These are phyloP conservation scores for Solanum clarkiae DNA, from an alignment of 257 asterid species.

Conservation along the genomic window DNA sequence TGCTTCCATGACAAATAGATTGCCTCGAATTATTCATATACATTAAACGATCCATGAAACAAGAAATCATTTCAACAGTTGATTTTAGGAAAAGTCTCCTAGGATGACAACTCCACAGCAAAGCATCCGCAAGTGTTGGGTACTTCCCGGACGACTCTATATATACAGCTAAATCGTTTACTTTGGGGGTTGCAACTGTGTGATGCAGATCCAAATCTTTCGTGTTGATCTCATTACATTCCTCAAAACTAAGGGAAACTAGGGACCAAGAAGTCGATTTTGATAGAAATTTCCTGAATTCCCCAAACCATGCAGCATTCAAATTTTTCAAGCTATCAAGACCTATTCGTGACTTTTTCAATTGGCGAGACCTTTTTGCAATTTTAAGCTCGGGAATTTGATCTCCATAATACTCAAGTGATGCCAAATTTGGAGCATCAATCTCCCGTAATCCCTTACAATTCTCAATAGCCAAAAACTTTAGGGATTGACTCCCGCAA, in stretches of 20 bases:
- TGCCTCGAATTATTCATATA: background rate
- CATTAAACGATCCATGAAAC: background rate
- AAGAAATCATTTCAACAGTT: background rate
- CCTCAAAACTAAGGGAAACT: background rate
- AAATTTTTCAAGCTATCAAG: background rate
- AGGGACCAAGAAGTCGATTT: background rate
- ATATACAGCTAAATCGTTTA: background rate
- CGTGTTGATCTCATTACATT: background rate
- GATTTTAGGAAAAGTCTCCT: background rate
- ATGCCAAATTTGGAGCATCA: background rate
- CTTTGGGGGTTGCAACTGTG: background rate
- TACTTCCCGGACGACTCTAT: background rate
- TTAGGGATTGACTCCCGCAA: background rate
- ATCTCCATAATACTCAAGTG: background rate
- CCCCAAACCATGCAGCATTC: background rate
- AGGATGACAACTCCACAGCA: background rate
- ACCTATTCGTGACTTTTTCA: background rate
- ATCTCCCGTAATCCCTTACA: background rate
- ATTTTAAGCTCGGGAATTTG: background rate
- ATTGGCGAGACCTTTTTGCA: background rate
- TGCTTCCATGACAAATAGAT: background rate
- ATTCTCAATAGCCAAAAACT: background rate
- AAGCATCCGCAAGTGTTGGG: background rate
- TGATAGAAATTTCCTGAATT: background rate
- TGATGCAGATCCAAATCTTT: background rate